phyloP scores from a whole-genome alignment of 495 filamentous ascomycete species.

The Tirmania nivea region DNA sequence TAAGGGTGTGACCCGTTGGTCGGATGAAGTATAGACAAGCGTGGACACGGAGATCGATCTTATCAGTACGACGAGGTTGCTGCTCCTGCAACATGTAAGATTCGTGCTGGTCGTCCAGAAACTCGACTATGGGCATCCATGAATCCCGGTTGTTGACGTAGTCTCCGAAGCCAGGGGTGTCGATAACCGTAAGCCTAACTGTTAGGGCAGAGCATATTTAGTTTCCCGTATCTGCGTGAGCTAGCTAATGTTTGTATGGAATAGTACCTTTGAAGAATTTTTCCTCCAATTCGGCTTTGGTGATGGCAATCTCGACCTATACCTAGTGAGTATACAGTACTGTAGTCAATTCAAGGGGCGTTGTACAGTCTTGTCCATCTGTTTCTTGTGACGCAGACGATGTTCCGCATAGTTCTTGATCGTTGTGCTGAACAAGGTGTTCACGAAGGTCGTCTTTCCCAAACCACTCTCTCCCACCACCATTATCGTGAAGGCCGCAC shows the following conservation, averaged over 20 bases:
- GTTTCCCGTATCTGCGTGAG: background rate
- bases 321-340: background rate
- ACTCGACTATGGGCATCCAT: conserved; percentile 99
- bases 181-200: conserved; percentile 97
- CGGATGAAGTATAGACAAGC: conserved; percentile 98
- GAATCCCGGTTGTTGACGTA: conserved; percentile 99
- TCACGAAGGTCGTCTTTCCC: conserved; percentile 99
- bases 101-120: conserved; percentile 98
- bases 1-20: conserved; percentile 92
- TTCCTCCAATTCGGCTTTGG: conserved; percentile 97
- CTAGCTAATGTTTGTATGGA: background rate
- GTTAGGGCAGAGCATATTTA: conserved; percentile 3
- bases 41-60: conserved; percentile 97
- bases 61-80: conserved; percentile 88
- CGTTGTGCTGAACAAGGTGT: conserved; percentile 97
- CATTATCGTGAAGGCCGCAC: conserved; percentile 98
- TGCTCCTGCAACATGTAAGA: conserved; percentile 99
- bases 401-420: conserved; percentile 99
- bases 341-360: background rate
- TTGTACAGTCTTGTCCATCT: conserved; percentile 76
- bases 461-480: conserved; percentile 97
- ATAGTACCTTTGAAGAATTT: conserved; percentile 97
- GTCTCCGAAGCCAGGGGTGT: conserved; percentile 96
- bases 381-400: conserved; percentile 94
- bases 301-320: conserved; percentile 86